phyloP scores from a whole-genome alignment of 441 rosid genomes.

The Hura crepitans region DNA sequence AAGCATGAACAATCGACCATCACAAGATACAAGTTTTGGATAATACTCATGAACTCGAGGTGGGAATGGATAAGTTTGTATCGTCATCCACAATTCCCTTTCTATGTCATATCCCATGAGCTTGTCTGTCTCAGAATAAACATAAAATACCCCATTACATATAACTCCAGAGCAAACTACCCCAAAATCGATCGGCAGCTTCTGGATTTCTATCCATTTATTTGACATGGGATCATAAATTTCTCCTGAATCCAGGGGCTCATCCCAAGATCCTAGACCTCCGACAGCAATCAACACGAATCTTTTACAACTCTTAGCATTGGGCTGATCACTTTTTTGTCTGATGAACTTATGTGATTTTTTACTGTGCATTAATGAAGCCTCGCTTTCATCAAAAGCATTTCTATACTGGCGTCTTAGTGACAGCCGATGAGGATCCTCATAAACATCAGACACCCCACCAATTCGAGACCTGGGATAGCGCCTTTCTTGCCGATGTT shows the following conservation, averaged over 20 bases:
- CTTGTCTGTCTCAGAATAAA: constrained; percentile 83
- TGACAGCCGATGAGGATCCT: constrained; percentile 90
- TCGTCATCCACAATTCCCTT: constrained; percentile 81
- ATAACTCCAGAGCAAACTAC: constrained; percentile 72
- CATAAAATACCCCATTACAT: constrained; percentile 79
- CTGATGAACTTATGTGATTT: constrained; percentile 49
- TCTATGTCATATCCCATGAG: constrained; percentile 89
- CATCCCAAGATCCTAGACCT: constrained; percentile 82
- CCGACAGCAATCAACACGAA: constrained; percentile 74
- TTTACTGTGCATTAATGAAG: constrained; percentile 32
- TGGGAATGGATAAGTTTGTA: constrained; percentile 81
- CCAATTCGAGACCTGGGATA: constrained; percentile 57
- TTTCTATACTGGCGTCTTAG: constrained; percentile 58
- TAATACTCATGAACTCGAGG: constrained; percentile 85
- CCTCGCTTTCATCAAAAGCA: constrained; percentile 51
- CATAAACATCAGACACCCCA: constrained; percentile 78
- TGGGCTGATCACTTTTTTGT: constrained; percentile 50
- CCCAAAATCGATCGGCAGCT: constrained; percentile 73
- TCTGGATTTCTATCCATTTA: constrained; percentile 87
- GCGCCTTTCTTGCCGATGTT: constrained; percentile 67
- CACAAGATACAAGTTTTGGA: constrained; percentile 82
- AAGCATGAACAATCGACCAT: constrained; percentile 68
- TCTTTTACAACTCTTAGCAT: constrained; percentile 43
- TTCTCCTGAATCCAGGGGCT: constrained; percentile 88
- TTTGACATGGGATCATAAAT: constrained; percentile 74